Conservation (phyloP, 768 basidiomycete genomes). For the Pleurotus tuber-regium region DNA sequence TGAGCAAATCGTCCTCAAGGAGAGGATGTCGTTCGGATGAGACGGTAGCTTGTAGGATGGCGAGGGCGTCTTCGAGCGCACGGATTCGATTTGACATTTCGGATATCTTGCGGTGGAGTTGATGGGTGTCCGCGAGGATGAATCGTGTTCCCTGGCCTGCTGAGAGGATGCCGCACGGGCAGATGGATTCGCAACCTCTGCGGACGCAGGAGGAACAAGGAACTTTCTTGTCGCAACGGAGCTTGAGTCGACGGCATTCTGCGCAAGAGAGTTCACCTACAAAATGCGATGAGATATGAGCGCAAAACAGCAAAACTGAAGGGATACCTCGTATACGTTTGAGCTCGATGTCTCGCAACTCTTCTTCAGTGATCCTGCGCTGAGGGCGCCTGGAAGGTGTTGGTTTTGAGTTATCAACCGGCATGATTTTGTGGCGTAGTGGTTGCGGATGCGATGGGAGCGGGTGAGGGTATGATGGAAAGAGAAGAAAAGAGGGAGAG, state of each 20-base stretch:
- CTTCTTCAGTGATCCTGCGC: constrained; percentile 47
- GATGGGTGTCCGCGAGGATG: constrained; percentile 63
- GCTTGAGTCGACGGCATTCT: constrained; percentile 45
- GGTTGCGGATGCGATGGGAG: neutral
- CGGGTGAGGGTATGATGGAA: neutral
- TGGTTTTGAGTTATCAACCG: constrained; percentile 39
- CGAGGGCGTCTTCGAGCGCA: constrained; percentile 66
- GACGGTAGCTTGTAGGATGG: constrained; percentile 55
- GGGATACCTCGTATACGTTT: constrained; percentile 48
- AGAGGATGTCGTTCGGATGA: constrained; percentile 61
- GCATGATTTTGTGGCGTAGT: constrained; percentile 30
- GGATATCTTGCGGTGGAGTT: constrained; percentile 62
- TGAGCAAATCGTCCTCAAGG: constrained; percentile 49
- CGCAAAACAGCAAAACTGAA: too few relatives aligned
- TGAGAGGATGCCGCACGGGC: constrained; percentile 55
- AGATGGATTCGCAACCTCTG: constrained; percentile 63
- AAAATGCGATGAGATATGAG: neutral
- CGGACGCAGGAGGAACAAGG: constrained; percentile 51
- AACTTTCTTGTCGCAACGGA: constrained; percentile 51
- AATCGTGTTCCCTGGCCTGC: constrained; percentile 57
- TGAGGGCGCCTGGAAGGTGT: constrained; percentile 36
- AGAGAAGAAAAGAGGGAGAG: neutral
- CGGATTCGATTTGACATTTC: constrained; percentile 69
- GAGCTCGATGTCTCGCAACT: constrained; percentile 49
- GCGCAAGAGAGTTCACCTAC: constrained; percentile 53